These are phyloP conservation scores for Lindgomyces ingoldianus DNA, from an alignment of 495 filamentous ascomycete species.

Conservation along the genomic window DNA sequence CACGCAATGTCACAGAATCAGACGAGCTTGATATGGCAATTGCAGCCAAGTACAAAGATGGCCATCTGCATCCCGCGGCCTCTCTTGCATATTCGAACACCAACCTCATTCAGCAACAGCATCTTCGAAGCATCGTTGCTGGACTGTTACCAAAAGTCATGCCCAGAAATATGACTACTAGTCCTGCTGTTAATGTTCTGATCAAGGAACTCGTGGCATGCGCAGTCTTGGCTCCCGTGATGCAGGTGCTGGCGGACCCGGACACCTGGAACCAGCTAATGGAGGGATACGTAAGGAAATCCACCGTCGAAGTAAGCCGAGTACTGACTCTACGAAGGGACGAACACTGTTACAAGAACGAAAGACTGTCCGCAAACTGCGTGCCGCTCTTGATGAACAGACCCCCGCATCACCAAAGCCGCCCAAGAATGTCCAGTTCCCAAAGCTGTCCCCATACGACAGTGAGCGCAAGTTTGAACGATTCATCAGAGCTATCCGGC, in stretches of 20 bases:
- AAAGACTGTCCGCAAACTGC: constrained; percentile 89
- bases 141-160: constrained; percentile 75
- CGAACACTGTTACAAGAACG: constrained; percentile 88
- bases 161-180: constrained; percentile 70
- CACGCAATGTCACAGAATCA: constrained; percentile 88
- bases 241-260: constrained; percentile 77
- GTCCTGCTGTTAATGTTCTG: constrained; percentile 74
- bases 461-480: constrained; percentile 91
- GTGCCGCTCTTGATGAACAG: constrained; percentile 93
- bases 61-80: constrained; percentile 87
- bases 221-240: constrained; percentile 68
- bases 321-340: constrained; percentile 52
- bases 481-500: constrained; percentile 86
- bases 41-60: constrained; percentile 86
- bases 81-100: constrained; percentile 77
- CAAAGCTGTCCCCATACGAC: constrained; percentile 66
- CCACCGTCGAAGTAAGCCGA: background rate
- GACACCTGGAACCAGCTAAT: constrained; percentile 97
- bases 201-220: constrained; percentile 83
- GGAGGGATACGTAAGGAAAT: constrained; percentile 67
- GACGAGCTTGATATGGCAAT: constrained; percentile 94
- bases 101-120: constrained; percentile 79
- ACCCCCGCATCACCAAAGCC: constrained; percentile 77
- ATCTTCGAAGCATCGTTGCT: constrained; percentile 70
- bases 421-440: constrained; percentile 63